Evolutionary conservation across 768 basidiomycete species (phyloP), one percentile per base, ranked within the genome.

Genomic region (Russula earlei): DNA sequence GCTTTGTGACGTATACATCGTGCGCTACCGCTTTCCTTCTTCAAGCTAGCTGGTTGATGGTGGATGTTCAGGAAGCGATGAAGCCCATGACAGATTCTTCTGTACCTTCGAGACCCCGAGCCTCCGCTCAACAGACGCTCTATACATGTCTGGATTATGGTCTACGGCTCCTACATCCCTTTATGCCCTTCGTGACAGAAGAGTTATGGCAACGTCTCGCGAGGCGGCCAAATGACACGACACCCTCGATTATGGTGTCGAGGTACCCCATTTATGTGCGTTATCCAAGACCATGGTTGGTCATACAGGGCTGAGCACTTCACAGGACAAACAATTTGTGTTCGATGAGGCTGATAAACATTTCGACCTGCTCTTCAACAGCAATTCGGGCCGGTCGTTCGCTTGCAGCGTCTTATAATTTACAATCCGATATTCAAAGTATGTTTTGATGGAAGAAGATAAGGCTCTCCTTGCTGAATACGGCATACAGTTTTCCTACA

Each of bases 181-280:
- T 98, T 74, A 99, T 98, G 96, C 96, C 96, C 1, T 99, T 88
- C 70, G 90, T 99, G 31, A 97, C 96, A 4, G 96, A 99, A 71
- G 96, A 98, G 69, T 74, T 99, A 11, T 99, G 96, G 96, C 96
- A 99, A 69, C 82, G 96, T 27, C 75, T 99, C 2, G 93, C 94
- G 0, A 77, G 94, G 17, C 76, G 93, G 57, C 82, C 85, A 1
- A 85, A 84, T 38, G 93, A 97, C 67, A 62, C 77, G 9, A 89
- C 86, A 10, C 81, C 84, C 7, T 91, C 91, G 0, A 92, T 99
- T 68, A 94, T 94, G 90, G 71, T 98, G 19, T 78, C 93, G 0
- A 72, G 78, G 29, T 98, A 83, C 78, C 96, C 96, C 3, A 75
- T 80, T 34, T 71, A 75, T 61, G 95, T 94, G 64, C 64, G 91